Base-by-base conservation (phyloP, 805 yeast genomes). In the Saturnispora halmiae region DNA sequence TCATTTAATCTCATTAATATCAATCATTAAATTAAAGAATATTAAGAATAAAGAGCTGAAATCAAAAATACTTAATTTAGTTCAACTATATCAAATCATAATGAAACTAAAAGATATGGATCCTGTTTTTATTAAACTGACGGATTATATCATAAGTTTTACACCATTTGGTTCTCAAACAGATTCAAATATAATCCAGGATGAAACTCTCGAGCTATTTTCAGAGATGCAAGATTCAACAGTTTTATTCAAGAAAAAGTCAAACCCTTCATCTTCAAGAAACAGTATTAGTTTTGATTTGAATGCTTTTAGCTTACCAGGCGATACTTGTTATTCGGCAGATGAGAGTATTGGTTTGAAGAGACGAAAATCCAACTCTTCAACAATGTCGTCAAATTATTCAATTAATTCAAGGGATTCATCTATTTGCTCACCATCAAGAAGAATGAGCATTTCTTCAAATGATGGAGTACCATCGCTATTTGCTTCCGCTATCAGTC, bases 401-500 rank as follows among this genome's bases (percentile, higher is more conserved):
- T 51, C 55, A 6, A 30, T 47, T 2, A 42, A 37, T 14, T 56
- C 61, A 13, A 46, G 58, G 31, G 53, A 56, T 7, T 54, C 60
- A 1, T 56, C 61, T 3, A 33, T 42, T 26, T 47, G 44, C 11
- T 45, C 54, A 13, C 51, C 58, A 4, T 54, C 59, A 7, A 51
- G 58, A 44, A 45, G 59, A 28, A 40, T 54, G 10, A 55, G 60
- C 2, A 40, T 45, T 4, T 50, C 58, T 4, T 58, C 62, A 10
- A 47, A 38, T 30, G 50, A 46, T 28, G 45, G 47, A 4, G 44
- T 43, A 7, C 57, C 60, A 7, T 56, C 59, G 1, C 40, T 55
- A 30, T 55, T 55, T 40, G 52, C 59, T 4, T 56, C 61, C 7
- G 59, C 57, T 2, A 45, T 58, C 2, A 49, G 52, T 13, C 50